A percentile compares a stretch with the other conserved stretches of the same genome.
These are phyloP conservation scores for Glycyrrhiza uralensis DNA, from an alignment of 306 rosid species.

Conservation along the genomic window DNA sequence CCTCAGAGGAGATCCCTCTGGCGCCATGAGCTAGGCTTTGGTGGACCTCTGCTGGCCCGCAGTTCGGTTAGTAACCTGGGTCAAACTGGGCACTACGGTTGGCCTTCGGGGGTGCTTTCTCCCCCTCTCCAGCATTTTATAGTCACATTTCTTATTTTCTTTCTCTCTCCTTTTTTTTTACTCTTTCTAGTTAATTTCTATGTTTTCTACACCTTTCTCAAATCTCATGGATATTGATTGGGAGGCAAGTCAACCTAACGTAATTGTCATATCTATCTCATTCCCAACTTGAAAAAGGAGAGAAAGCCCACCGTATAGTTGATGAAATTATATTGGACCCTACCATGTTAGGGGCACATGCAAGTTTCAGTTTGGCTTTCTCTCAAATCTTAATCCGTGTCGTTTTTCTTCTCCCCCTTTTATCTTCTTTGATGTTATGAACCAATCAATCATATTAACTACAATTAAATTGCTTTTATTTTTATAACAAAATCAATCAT, in stretches of 20 bases:
- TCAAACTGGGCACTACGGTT: no score
- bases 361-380: slow-evolving; percentile 31
- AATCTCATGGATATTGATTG: no score
- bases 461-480: neutral
- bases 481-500: slow-evolving; percentile 14
- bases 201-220: no score
- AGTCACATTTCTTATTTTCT: no score
- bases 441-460: slow-evolving; percentile 29
- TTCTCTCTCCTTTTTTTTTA: no score
- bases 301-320: slow-evolving; percentile 6
- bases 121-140: no score
- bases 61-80: no score
- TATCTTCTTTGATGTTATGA: neutral
- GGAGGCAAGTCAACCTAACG: neutral
- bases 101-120: no score
- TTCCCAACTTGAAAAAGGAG: neutral
- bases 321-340: slow-evolving; percentile 30
- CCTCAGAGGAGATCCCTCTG: no score
- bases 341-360: slow-evolving; percentile 44
- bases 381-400: slow-evolving; percentile 26
- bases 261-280: neutral
- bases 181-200: no score
- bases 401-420: neutral
- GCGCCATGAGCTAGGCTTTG: no score
- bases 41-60: no score